Evolutionary conservation across 164 flowering plant genomes (phyloP).

Genomic region (Macadamia tetraphylla): DNA sequence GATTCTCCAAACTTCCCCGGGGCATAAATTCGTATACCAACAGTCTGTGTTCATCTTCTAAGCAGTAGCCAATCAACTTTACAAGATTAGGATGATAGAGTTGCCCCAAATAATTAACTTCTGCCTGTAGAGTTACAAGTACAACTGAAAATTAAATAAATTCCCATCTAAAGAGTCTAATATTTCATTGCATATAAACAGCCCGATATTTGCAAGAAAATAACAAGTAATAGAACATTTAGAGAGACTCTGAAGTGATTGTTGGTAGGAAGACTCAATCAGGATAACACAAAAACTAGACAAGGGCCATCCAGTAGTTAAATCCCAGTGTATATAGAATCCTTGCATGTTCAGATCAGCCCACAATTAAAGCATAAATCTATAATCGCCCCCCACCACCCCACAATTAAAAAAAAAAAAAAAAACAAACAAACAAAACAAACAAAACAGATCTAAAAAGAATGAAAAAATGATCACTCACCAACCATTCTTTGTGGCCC

Average conservation of each 20-base stretch:
- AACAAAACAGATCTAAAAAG: not conserved
- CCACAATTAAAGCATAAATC: not conserved
- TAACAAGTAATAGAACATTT: too few relatives aligned
- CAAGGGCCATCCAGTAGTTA: too few relatives aligned
- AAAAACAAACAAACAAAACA: too few relatives aligned
- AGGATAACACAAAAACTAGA: too few relatives aligned
- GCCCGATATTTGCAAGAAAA: too few relatives aligned
- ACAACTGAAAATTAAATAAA: not conserved
- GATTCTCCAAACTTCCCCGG: slow-evolving; percentile 83
- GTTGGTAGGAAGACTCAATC: too few relatives aligned
- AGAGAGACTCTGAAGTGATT: too few relatives aligned
- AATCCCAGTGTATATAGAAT: too few relatives aligned
- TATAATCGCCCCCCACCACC: too few relatives aligned
- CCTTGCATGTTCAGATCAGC: too few relatives aligned
- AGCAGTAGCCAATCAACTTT: slow-evolving; percentile 67
- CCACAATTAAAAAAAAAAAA: too few relatives aligned
- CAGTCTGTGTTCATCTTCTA: slow-evolving; percentile 76
- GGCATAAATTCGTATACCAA: slow-evolving; percentile 84
- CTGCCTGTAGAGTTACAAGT: slow-evolving; percentile 45
- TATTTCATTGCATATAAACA: too few relatives aligned
- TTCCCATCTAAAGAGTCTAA: not conserved
- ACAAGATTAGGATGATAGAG: slow-evolving; percentile 75
- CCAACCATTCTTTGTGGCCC: slow-evolving; percentile 71
- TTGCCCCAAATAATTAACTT: slow-evolving; percentile 73
- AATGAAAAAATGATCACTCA: slow-evolving; percentile 25